These are phyloP conservation scores for Gryganskiella cystojenkinii DNA, from an alignment of 192 early-diverging fungal species.

Conservation along the genomic window DNA sequence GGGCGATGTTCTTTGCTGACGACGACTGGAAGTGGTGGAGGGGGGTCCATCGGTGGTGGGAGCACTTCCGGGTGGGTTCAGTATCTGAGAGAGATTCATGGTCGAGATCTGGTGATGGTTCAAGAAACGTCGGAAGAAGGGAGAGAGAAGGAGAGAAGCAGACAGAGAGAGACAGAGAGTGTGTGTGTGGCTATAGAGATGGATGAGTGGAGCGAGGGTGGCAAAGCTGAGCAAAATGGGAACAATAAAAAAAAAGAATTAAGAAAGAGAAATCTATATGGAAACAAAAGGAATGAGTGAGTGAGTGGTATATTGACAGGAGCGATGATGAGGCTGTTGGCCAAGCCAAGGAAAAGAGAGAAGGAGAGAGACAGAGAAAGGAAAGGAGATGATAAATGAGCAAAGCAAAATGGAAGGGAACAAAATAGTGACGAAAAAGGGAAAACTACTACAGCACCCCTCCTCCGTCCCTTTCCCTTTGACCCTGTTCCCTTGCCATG, in stretches of 20 bases:
- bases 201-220: neutral
- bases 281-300: neutral
- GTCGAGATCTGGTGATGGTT: neutral
- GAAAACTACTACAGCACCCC: too few relatives aligned
- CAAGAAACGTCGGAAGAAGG: neutral
- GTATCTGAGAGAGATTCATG: slow-evolving; percentile 46
- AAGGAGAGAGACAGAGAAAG: slow-evolving; percentile 5
- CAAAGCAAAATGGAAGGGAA: neutral
- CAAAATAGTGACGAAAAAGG: neutral
- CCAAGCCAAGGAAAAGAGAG: neutral
- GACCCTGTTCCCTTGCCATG: too few relatives aligned
- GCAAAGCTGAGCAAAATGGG: neutral
- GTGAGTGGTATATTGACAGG: neutral
- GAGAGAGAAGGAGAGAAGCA: neutral
- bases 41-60: neutral
- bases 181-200: neutral
- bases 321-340: too few relatives aligned
- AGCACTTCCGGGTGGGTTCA: slow-evolving; percentile 28
- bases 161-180: neutral
- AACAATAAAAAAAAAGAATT: neutral
- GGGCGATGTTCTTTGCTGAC: slow-evolving; percentile 15
- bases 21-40: neutral
- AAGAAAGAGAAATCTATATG: slow-evolving; percentile 5
- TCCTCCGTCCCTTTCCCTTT: too few relatives aligned
- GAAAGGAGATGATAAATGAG: neutral